These are phyloP conservation scores for Buddleja alternifolia DNA, from an alignment of 257 asterid genomes.

Conservation along the genomic window DNA sequence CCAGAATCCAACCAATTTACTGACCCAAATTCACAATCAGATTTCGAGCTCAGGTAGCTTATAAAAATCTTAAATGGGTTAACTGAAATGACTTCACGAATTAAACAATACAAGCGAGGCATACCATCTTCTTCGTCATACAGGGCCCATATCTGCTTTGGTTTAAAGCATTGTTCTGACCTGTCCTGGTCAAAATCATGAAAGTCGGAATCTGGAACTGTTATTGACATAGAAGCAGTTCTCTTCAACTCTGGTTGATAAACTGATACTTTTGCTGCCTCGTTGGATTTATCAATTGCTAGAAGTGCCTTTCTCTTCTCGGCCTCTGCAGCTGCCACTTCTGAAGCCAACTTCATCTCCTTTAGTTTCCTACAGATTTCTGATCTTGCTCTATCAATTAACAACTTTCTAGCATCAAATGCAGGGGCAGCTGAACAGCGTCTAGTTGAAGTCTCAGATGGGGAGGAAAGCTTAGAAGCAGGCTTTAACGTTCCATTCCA, in stretches of 20 bases:
- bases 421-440: constrained; percentile 47
- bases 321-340: constrained; percentile 46
- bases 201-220: constrained; percentile 77
- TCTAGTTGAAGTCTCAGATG: constrained; percentile 45
- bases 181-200: constrained; percentile 73
- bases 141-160: constrained; percentile 77
- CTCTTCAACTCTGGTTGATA: constrained; percentile 49
- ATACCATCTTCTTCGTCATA: constrained; percentile 83
- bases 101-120: constrained; percentile 76
- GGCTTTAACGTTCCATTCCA: constrained; percentile 47
- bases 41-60: constrained; percentile 64
- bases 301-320: constrained; percentile 40
- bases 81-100: constrained; percentile 61
- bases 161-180: constrained; percentile 63
- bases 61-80: constrained; percentile 62
- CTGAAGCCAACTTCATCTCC: constrained; percentile 50
- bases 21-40: constrained; percentile 64
- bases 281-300: no score
- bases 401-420: constrained; percentile 60
- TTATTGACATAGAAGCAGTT: constrained; percentile 52
- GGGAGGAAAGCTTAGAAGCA: constrained; percentile 44
- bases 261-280: constrained; percentile 28
- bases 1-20: constrained; percentile 72
- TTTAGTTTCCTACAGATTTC: constrained; percentile 50
- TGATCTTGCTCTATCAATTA: constrained; percentile 59